These are phyloP conservation scores for Fusarium sp. DNA, from an alignment of 2,329 filamentous ascomycete genomes.

Conservation along the genomic window DNA sequence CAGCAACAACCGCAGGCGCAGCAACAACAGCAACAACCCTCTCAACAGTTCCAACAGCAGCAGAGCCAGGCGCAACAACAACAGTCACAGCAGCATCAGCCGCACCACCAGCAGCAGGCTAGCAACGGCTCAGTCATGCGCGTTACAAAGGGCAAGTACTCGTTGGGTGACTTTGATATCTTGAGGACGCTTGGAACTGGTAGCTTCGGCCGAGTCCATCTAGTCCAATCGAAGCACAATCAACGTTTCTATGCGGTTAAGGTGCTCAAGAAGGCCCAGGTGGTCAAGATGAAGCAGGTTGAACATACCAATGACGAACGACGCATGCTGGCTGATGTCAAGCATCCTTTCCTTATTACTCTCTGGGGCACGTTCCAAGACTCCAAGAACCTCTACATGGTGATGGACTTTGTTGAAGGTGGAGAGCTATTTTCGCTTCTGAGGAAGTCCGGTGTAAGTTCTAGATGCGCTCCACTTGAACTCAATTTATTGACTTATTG, in stretches of 20 bases:
- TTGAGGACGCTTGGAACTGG: conserved; percentile 94
- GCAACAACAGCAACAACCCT: conserved; percentile 46
- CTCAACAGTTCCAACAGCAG: conserved; percentile 36
- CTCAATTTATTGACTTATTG: conserved; percentile 14
- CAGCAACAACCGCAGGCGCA: conserved; percentile 46
- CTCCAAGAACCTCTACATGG: conserved; percentile 97
- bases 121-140: conserved; percentile 63
- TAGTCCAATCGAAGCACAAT: conserved; percentile 98
- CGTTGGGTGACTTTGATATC: conserved; percentile 89
- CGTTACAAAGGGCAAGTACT: conserved; percentile 97
- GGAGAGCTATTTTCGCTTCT: conserved; percentile 96
- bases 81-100: conserved; percentile 49
- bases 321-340: conserved; percentile 94
- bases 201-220: conserved; percentile 95
- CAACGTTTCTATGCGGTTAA: conserved; percentile 98
- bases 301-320: conserved; percentile 99
- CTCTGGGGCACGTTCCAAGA: conserved; percentile 99
- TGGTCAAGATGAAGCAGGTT: conserved; percentile 99
- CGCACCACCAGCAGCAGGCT: conserved; percentile 53
- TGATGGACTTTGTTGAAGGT: conserved; percentile 99
- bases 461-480: background rate
- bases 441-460: conserved; percentile 87
- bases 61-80: conserved; percentile 47
- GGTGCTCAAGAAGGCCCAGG: conserved; percentile 97
- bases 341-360: conserved; percentile 97